Evolutionary conservation across 495 filamentous ascomycete species (phyloP).

Genomic region (Aeminium ludgeri): DNA sequence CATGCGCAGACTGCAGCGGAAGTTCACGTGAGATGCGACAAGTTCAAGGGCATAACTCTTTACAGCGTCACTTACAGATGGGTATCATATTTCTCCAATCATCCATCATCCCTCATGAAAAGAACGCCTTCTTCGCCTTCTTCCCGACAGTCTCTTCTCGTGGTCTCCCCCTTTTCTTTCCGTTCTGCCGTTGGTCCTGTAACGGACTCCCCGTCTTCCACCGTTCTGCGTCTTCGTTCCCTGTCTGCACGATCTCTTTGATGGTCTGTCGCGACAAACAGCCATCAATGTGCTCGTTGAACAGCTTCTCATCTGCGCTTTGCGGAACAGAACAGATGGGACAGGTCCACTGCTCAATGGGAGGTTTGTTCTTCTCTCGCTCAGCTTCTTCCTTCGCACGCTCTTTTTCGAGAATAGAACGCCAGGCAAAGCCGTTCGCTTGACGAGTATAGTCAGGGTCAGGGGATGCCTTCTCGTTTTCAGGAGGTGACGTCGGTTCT

Average conservation of each 20-base stretch:
- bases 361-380: slow-evolving; percentile 16
- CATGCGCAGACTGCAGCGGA: no score
- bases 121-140: slow-evolving; percentile 10
- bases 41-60: no score
- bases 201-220: background rate
- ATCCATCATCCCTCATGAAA: background rate
- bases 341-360: slow-evolving; percentile 55
- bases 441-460: slow-evolving; percentile 8
- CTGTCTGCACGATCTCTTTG: slow-evolving; percentile 52
- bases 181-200: slow-evolving; percentile 2
- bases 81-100: no score
- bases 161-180: slow-evolving; percentile 14
- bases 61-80: no score
- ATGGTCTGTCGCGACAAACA: slow-evolving; percentile 81
- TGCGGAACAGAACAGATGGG: slow-evolving; percentile 70
- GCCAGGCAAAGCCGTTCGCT: slow-evolving; percentile 33
- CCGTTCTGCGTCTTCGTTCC: background rate
- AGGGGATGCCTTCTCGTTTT: background rate
- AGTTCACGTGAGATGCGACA: no score
- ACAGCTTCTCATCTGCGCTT: slow-evolving; percentile 51
- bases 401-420: slow-evolving; percentile 14
- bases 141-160: background rate
- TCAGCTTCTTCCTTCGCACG: background rate
- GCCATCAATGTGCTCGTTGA: slow-evolving; percentile 90
- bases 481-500: slow-evolving; percentile 6